Percentiles rank a stretch among this genome's conserved stretches.
These are phyloP conservation scores for Eucalyptus shirleyi DNA, from an alignment of 345 rosid genomes.

Conservation along the genomic window DNA sequence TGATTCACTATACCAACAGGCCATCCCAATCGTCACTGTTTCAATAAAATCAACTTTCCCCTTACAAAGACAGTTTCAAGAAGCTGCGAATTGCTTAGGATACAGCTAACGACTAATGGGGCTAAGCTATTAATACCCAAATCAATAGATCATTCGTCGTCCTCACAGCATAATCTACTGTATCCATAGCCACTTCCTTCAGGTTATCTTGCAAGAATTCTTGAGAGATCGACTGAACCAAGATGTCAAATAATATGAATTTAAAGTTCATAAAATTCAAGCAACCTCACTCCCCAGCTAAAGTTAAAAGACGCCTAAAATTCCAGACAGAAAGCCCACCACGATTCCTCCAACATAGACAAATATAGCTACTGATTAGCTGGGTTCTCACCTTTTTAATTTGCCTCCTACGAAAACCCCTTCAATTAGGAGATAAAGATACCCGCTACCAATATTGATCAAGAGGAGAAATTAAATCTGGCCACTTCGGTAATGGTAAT, in stretches of 20 bases:
- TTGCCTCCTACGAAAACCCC: not conserved
- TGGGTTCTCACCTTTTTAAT: not conserved
- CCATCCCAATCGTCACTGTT: not conserved
- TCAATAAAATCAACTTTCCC: not conserved
- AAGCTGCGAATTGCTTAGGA: not conserved
- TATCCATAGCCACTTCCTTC: conserved; percentile 19
- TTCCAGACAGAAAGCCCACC: not conserved
- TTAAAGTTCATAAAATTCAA: not conserved
- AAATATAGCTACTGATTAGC: not conserved
- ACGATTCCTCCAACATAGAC: not conserved
- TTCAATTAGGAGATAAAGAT: not conserved
- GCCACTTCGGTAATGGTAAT: too few relatives aligned
- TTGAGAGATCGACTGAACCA: not conserved
- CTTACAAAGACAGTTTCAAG: not conserved
- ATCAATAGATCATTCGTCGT: too few relatives aligned
- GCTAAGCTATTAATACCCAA: not conserved
- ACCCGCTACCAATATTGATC: not conserved
- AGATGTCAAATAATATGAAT: not conserved
- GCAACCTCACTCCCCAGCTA: not conserved
- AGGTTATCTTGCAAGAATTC: not conserved
- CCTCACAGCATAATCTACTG: not conserved
- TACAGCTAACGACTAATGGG: not conserved
- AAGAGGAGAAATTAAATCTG: too few relatives aligned
- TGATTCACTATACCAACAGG: not conserved
- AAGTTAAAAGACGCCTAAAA: not conserved